Evolutionary conservation across 2,329 filamentous ascomycete species (phyloP), one percentile per base, ranked within the genome.

Genomic region (Samsoniella hepiali): DNA sequence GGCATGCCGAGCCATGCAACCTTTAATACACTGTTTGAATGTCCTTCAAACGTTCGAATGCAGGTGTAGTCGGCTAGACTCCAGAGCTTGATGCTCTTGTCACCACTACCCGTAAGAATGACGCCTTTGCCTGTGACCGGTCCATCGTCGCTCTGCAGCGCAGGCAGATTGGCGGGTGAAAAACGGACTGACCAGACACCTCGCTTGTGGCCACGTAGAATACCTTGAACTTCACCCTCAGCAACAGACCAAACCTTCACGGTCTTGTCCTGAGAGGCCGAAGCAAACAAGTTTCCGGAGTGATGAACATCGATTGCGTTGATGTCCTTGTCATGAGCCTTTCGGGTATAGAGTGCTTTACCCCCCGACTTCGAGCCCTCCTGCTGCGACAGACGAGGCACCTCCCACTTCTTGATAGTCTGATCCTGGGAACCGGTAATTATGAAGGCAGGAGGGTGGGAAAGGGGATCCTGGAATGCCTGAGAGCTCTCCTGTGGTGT

Each of bases 281-380:
- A 97, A 3, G 94, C 96, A 72, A 99, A 98, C 1, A 97, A 78
- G n/a, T 88, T 85, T 5, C 86, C 86, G 1, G 84, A 82, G 29
- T 87, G 84, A 67, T 93, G 91, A 11, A 95, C 83, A 67, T 96
- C 92, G 58, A 99, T 85, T 2, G 95, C 93, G 70, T 99, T 99
- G 77, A 99, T 99, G 69, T 99, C 95, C 74, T 99, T 99, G 72
- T 99, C 95, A 76, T 99, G 95, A 1, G 95, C 95, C 76, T 97
- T 96, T 63, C 95, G 86, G 1, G 95, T 98, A 75, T 91, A 99
- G 5, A 88, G 78, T 47, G 91, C 91, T 69, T 87, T 81, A 10
- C 87, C 78, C 10, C 84, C 81, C 63, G 84, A 83, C 65, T 83
- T 84, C 54, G 78, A 75, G 22, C 69, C 71, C 50, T 71, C 68